Base-by-base conservation (phyloP, 345 rosid genomes). In the Geranium rotundifolium region DNA sequence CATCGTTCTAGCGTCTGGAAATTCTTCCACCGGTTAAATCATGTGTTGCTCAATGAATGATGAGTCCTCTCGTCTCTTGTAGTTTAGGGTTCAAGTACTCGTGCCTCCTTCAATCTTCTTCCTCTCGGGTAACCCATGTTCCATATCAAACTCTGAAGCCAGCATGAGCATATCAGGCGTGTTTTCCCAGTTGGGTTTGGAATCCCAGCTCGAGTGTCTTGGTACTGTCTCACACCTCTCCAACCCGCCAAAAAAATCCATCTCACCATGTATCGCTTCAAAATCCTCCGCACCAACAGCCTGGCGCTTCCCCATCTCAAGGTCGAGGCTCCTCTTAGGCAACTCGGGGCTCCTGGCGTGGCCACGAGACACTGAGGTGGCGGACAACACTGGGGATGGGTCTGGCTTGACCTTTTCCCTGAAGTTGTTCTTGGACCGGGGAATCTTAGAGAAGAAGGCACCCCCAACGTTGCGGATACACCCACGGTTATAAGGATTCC, bases 401-500 rank as follows among this genome's bases (percentile, higher is more conserved):
- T 83, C 81, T 59, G 68, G 65, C 69, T 73, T 72, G 56, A 76
- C 75, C 67, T 67, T 76, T 23, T 57, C 85, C 71, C 88, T 71
- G 68, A 87, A 84, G 57, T 73, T 75, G 73, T 72, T 81, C 69
- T 70, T 82, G 14, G 95, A 84, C 64, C 70, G 67, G 13, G 95
- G 86, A 66, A 81, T 79, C 65, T 72, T 75, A 29, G 88, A 73
- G 67, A 69, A 76, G 67, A 87, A 84, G 61, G 73, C 60, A 63
- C 82, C 86, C 64, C 29, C 29, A 37, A 76, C 7, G 54, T 87
- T 87, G 59, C 39, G 75, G 5, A 9, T 31, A 50, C 75, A 81
- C 19, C 95, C 95, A 46, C 37, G 74, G 72, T 84, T 82, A 62
- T 76, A 82, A 55, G 95, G 95, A 78, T 84, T 87, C 74, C 58